Conservation (phyloP, 2,329 filamentous ascomycete genomes). For the Exophiala mesophila region DNA sequence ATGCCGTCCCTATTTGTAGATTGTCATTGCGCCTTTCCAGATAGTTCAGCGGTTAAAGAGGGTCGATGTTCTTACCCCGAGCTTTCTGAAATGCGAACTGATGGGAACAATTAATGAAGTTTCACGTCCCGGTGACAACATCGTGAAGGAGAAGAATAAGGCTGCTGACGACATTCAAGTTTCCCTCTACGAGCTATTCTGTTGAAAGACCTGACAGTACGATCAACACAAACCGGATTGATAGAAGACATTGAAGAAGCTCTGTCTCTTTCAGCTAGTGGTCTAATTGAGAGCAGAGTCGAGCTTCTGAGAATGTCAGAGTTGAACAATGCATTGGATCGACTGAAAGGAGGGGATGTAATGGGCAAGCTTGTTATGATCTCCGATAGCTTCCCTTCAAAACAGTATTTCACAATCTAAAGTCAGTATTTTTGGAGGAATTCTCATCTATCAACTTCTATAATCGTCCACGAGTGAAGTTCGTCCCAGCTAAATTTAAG, state of each 20-base stretch:
- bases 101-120: not conserved
- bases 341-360: constrained; percentile 4
- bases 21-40: too few species aligned
- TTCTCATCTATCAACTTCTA: too few species aligned
- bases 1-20: not conserved
- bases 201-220: constrained; percentile 6
- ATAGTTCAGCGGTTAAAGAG: constrained; percentile 9
- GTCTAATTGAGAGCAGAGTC: constrained; percentile 4
- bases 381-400: too few species aligned
- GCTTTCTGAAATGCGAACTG: constrained; percentile 9
- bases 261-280: constrained; percentile 3
- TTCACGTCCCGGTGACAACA: too few species aligned
- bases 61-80: constrained; percentile 6
- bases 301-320: constrained; percentile 5
- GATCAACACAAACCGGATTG: constrained; percentile 9
- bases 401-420: too few species aligned
- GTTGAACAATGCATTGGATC: constrained; percentile 8
- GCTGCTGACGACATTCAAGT: not conserved
- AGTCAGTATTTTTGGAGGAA: too few species aligned
- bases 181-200: constrained; percentile 7
- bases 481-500: too few species aligned
- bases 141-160: too few species aligned
- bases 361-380: constrained; percentile 13
- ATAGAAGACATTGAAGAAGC: constrained; percentile 8
- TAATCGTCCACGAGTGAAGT: too few species aligned